These are phyloP conservation scores for Saccharum officinarum DNA, from an alignment of 176 grass and related monocot species.

Conservation along the genomic window DNA sequence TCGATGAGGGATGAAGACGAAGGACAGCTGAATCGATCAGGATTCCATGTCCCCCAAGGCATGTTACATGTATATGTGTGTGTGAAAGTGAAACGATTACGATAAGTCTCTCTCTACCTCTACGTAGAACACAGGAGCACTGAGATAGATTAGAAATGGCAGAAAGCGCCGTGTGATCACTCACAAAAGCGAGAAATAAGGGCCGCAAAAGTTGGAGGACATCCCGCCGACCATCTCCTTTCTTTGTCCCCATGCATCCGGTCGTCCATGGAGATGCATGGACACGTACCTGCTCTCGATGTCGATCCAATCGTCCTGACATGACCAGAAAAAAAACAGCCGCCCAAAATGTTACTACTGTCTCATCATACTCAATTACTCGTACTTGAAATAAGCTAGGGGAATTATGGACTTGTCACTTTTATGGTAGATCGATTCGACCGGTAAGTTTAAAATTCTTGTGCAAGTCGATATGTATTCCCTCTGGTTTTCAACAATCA, in stretches of 20 bases:
- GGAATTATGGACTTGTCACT: no score
- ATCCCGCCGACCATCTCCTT: constrained; percentile 42
- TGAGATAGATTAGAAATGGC: neutral
- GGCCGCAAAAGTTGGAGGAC: constrained; percentile 2
- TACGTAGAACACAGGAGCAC: neutral
- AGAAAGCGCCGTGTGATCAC: neutral
- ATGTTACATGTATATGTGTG: neutral
- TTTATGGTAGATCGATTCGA: no score
- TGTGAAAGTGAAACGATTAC: neutral
- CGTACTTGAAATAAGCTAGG: no score
- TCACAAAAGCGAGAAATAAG: constrained; percentile 28
- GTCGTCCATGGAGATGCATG: neutral
- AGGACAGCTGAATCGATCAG: neutral
- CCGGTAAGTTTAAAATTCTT: no score
- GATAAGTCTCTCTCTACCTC: neutral
- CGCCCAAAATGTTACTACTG: no score
- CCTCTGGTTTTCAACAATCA: no score
- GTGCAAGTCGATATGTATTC: no score
- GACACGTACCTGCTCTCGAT: neutral
- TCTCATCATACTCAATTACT: no score
- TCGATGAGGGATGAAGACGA: neutral
- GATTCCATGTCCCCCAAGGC: constrained; percentile 21
- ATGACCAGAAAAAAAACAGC: neutral
- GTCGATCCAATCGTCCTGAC: neutral
- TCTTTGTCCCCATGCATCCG: constrained; percentile 38